Evolutionary conservation across 805 yeast species (phyloP), one percentile per base, ranked within the genome.

Genomic region (Wickerhamiella allomyrinae): DNA sequence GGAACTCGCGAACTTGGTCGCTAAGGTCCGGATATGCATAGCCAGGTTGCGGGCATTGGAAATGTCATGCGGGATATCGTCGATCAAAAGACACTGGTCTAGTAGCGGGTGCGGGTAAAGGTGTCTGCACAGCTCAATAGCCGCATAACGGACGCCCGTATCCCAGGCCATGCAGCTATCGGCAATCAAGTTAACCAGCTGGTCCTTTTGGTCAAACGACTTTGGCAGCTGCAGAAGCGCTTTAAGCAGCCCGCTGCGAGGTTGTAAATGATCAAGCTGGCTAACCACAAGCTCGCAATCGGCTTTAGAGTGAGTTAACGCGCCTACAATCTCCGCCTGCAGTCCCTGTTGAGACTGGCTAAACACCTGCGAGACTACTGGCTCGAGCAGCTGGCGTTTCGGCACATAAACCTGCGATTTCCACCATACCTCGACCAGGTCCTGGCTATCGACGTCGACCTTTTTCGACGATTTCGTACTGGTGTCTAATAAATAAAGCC

Each of bases 31-130:
- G 23, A 79, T 67, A 55, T 93, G 71, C 44, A 78, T 63, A 20
- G 76, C 73, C 2, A 89, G 66, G 51, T 81, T 93, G 60, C 96
- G 75, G 1, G 82, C 79, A 43, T 74, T 74, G 10, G 71, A 63
- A 14, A 86, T 60, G n/a, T 72, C 71, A 40, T 79, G 65, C 0
- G 94, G 94, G 6, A 79, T 70, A 44, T 76, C 74, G 56, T 85
- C 95, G 38, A 87, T 71, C 2, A 73, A 52, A 40, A 68, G 60
- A 46, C 79, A 71, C 40, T 71, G 74, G 23, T 66, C 60, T n/a
- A 78, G 15, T 14, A 54, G 10, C 11, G 37, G 45, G 2, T 38
- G 34, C 1, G 46, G 42, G 11, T 37, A 10, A 1, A 51, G 21
- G 4, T 24, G 8, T 10, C 37, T 41, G 9, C 46, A 20, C 3